These are phyloP conservation scores for Venturia asperata DNA, from an alignment of 2,329 filamentous ascomycete species.

Conservation along the genomic window DNA sequence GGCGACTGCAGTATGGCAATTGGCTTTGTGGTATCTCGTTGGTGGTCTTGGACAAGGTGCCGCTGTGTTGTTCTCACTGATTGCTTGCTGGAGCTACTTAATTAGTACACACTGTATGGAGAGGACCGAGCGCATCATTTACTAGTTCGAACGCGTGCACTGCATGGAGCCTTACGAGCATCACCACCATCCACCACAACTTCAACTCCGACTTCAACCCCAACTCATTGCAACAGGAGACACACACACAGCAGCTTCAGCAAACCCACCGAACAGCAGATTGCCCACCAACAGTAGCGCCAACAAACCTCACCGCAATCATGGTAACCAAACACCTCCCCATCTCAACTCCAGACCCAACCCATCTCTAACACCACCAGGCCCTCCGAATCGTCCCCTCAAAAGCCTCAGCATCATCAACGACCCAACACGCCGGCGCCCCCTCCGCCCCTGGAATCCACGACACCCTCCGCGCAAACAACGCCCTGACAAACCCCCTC, in stretches of 20 bases:
- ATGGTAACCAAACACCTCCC: neutral
- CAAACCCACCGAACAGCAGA: neutral
- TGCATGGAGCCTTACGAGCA: neutral
- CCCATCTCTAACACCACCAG: conserved; percentile 39
- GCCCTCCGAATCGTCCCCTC: conserved; percentile 84
- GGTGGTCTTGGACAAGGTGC: neutral
- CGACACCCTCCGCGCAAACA: conserved; percentile 82
- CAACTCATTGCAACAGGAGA: neutral
- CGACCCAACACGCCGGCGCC: conserved; percentile 58
- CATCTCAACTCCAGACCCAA: neutral
- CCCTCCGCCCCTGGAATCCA: conserved; percentile 90
- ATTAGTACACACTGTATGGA: neutral
- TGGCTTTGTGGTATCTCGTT: neutral
- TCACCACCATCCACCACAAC: neutral
- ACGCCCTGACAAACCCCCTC: conserved; percentile 47
- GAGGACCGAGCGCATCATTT: too few species aligned
- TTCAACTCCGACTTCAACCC: neutral
- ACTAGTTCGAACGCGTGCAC: too few species aligned
- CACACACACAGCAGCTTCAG: neutral
- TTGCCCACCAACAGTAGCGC: neutral
- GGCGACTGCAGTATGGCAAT: neutral
- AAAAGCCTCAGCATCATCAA: conserved; percentile 51
- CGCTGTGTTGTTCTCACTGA: neutral
- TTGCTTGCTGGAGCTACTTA: neutral
- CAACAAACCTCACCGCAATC: neutral